Evolutionary conservation across 2,329 filamentous ascomycete genomes (phyloP), one percentile per base, ranked within the genome.

Genomic region (Triangularia verruculosa): DNA sequence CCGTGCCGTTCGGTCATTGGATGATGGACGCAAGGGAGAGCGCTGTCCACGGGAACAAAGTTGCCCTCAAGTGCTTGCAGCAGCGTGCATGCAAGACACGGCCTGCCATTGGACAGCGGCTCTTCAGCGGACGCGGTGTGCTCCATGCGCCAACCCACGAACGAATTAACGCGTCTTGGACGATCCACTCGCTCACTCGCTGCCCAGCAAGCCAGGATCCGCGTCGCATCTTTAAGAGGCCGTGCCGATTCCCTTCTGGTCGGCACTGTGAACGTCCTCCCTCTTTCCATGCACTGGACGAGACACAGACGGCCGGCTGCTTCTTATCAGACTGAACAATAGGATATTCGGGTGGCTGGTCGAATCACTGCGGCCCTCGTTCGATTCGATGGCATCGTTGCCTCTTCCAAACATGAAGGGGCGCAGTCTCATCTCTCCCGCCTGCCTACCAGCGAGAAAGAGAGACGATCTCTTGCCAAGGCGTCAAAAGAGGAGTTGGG

Each of bases 161-260:
- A 47, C 66, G 63, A 68, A 66, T 68, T 43, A 66, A 62, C 62
- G 63, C 62, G 64, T 66, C 13, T 15, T 15, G 27, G 25, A 25
- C 32, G 22, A 30, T 34, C 61, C 63, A 63, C 63, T 53, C 39
- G n/a, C 39, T 3, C 63, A 63, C 63, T 53, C 39, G n/a, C 39
- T 3, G 28, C 53, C 66, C 64, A 58, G 34, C 25, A 47, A 20
- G 39, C n/a, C 7, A 47, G 39, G 59, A 55, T 60, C 56, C 64
- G 62, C 62, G 66, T 66, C 59, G 54, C 25, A 56, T 22, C 32
- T 59, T 59, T 27, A 59, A 59, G 57, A 59, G 57, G 39, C 57
- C 57, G 57, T 59, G 57, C 24, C 34, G 57, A 59, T 59, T 47
- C n/a, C 22, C 2, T 24, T 15, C 22, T 1, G 22, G 12, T 11